A percentile compares a stretch with the other conserved stretches of the same genome.
phyloP scores from a whole-genome alignment of 2,329 filamentous ascomycete genomes.

The Fusarium sp. region DNA sequence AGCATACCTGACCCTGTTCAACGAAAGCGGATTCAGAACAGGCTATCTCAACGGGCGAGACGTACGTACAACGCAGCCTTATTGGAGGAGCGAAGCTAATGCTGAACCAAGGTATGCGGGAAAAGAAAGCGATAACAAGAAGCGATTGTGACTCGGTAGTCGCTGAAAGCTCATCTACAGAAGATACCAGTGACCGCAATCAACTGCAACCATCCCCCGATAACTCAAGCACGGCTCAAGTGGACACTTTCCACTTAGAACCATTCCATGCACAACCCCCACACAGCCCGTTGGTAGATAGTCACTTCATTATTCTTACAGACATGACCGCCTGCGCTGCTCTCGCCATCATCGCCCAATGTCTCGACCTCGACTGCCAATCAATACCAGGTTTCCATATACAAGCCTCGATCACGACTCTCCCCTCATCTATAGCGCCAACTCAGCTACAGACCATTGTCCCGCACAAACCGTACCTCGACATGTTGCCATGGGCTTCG shows the following conservation, averaged over 20 bases:
- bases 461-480: constrained; percentile 17
- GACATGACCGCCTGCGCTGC: constrained; percentile 16
- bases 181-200: neutral
- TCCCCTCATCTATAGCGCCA: neutral
- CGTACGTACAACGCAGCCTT: constrained; percentile 2
- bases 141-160: fast-evolving
- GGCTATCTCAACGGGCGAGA: constrained; percentile 30
- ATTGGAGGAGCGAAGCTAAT: neutral
- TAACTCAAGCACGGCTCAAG: neutral
- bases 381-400: neutral
- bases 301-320: constrained; percentile 6
- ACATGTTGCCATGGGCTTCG: constrained; percentile 27
- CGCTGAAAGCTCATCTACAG: fast-evolving
- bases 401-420: neutral
- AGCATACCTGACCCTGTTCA: constrained; percentile 14
- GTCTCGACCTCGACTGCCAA: constrained; percentile 11
- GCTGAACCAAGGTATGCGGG: fast-evolving
- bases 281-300: neutral
- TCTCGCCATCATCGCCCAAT: neutral
- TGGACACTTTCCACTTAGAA: neutral
- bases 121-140: neutral
- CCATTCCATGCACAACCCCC: neutral
- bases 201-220: neutral
- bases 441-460: constrained; percentile 16
- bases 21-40: constrained; percentile 35